These are phyloP conservation scores for Citrus trifoliata DNA, from an alignment of 345 rosid genomes.

Conservation along the genomic window DNA sequence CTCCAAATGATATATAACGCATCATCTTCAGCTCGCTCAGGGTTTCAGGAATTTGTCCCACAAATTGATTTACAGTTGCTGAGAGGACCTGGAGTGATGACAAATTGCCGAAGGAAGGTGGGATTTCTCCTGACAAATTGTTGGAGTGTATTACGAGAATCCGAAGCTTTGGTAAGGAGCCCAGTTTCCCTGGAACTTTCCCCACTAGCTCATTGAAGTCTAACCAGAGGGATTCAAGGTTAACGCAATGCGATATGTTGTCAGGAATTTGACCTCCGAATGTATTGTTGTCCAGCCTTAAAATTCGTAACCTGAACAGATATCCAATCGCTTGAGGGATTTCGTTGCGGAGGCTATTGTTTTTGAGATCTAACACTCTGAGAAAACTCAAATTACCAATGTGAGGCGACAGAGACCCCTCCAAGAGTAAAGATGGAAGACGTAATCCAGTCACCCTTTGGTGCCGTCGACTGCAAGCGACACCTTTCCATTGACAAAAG, in stretches of 20 bases:
- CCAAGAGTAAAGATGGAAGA: not conserved
- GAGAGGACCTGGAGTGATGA: slow-evolving; percentile 8
- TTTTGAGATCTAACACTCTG: slow-evolving; percentile 7
- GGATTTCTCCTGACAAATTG: slow-evolving; percentile 8
- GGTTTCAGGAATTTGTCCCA: not conserved
- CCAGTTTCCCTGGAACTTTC: slow-evolving; percentile 7
- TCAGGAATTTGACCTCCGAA: slow-evolving; percentile 15
- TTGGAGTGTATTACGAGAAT: not conserved
- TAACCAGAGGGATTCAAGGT: not conserved
- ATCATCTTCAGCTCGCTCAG: slow-evolving; percentile 1
- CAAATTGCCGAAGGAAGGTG: slow-evolving; percentile 16
- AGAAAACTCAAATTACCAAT: slow-evolving; percentile 3
- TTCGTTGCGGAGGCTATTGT: not conserved
- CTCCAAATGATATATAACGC: not conserved
- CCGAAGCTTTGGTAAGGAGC: slow-evolving; percentile 1
- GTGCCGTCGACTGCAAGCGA: not conserved
- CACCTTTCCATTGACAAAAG: not conserved
- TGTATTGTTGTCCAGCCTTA: not conserved
- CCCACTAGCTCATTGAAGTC: slow-evolving; percentile 4
- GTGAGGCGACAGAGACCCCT: not conserved
- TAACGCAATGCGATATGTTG: slow-evolving; percentile 3
- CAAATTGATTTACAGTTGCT: not conserved
- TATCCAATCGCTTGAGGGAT: slow-evolving; percentile 16
- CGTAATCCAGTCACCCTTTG: not conserved
- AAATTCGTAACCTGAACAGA: not conserved